These are phyloP conservation scores for Jaminaea rosea DNA, from an alignment of 1,284 basidiomycete genomes.

Conservation along the genomic window DNA sequence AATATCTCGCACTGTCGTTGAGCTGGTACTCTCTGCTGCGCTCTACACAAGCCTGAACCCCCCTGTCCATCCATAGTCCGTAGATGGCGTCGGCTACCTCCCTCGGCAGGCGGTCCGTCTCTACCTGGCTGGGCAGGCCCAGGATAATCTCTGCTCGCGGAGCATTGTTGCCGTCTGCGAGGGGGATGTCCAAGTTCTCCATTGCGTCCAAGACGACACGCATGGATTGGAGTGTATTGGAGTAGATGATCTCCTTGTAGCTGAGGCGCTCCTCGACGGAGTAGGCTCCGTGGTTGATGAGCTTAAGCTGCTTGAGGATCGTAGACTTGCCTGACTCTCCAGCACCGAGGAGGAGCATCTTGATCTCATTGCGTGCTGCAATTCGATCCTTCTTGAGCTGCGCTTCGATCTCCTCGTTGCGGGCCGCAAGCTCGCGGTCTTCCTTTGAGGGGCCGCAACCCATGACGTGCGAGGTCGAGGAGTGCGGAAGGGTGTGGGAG, in stretches of 20 bases:
- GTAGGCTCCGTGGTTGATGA: conserved; percentile 58
- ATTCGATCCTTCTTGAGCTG: conserved; percentile 86
- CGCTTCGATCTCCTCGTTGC: conserved; percentile 86
- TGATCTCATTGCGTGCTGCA: conserved; percentile 88
- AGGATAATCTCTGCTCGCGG: conserved; percentile 65
- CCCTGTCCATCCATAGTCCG: conserved; percentile 77
- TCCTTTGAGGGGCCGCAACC: conserved; percentile 22
- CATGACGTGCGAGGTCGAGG: neutral
- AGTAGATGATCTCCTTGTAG: conserved; percentile 95
- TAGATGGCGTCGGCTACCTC: conserved; percentile 73
- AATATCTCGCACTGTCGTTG: conserved; percentile 90
- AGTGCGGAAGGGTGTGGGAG: neutral
- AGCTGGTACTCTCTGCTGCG: conserved; percentile 88
- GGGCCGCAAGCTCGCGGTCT: conserved; percentile 38
- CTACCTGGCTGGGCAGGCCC: conserved; percentile 73
- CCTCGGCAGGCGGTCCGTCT: conserved; percentile 67
- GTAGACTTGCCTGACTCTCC: conserved; percentile 48
- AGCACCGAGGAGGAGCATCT: conserved; percentile 44
- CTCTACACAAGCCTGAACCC: conserved; percentile 72
- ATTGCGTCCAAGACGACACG: conserved; percentile 84
- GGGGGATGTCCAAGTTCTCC: conserved; percentile 61
- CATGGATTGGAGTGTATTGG: conserved; percentile 86
- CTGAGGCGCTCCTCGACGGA: conserved; percentile 82
- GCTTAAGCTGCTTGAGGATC: conserved; percentile 46
- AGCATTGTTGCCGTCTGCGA: conserved; percentile 62